Evolutionary conservation across 441 rosid genomes (phyloP).

Genomic region (Capsella rubella): DNA sequence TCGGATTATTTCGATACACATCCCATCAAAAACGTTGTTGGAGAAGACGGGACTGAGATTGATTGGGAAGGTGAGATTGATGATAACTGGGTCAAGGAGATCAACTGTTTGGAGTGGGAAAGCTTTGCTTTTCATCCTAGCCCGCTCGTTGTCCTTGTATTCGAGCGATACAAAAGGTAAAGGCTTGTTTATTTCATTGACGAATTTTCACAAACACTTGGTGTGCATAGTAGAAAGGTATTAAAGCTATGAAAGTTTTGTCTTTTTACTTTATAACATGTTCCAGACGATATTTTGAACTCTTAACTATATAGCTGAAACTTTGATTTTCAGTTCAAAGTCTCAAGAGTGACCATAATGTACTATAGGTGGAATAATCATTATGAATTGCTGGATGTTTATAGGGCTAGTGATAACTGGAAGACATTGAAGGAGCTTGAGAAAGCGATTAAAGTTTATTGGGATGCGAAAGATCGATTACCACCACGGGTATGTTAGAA

Average conservation of each 20-base stretch:
- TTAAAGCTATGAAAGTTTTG: background rate
- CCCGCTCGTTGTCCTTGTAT: conserved; percentile 76
- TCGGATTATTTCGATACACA: conserved; percentile 89
- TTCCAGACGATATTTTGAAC: background rate
- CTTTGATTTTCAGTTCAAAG: background rate
- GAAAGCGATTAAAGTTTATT: conserved; percentile 77
- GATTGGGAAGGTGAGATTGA: conserved; percentile 96
- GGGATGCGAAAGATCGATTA: conserved; percentile 79
- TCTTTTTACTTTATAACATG: background rate
- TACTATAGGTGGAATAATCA: background rate
- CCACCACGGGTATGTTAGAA: conserved; percentile 77
- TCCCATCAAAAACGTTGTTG: conserved; percentile 76
- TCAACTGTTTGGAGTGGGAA: conserved; percentile 93
- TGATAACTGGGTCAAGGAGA: conserved; percentile 85
- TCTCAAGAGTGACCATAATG: conserved; percentile 14
- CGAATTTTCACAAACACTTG: conserved; percentile 37
- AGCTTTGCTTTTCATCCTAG: conserved; percentile 90
- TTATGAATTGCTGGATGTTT: conserved; percentile 3
- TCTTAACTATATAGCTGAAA: background rate
- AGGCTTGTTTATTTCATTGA: background rate
- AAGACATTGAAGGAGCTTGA: conserved; percentile 85
- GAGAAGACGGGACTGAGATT: conserved; percentile 82
- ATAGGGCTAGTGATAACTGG: conserved; percentile 87
- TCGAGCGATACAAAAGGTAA: conserved; percentile 80
- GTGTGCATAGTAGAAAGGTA: background rate